Conservation (phyloP, 495 filamentous ascomycete species). For the Xylaria curta region DNA sequence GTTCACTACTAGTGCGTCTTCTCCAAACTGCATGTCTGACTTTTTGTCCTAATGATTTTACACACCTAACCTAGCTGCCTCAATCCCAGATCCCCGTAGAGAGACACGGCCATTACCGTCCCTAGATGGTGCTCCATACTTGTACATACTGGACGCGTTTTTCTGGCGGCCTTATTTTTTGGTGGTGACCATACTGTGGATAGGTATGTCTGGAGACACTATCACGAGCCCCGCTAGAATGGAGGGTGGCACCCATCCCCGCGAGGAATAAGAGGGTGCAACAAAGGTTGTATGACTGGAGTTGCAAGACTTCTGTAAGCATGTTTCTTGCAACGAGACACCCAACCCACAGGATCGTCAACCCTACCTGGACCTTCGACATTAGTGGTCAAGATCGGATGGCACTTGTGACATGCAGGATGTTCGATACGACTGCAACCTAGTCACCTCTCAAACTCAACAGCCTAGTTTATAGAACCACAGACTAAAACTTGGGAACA, state of each 20-base stretch:
- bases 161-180: not conserved
- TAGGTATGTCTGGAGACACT: constrained; percentile 16
- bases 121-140: not conserved
- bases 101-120: constrained; percentile 7
- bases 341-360: constrained; percentile 29
- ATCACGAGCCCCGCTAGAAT: constrained; percentile 22
- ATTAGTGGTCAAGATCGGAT: not conserved
- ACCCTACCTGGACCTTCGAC: not conserved
- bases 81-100: constrained; percentile 10
- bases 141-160: not conserved
- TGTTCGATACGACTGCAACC: constrained; percentile 4
- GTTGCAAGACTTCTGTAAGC: not conserved
- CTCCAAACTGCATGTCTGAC: constrained; percentile 7
- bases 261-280: not conserved
- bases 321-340: not conserved
- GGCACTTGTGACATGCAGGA: not conserved
- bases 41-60: not conserved
- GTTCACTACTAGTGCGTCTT: constrained; percentile 1
- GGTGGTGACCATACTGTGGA: not conserved
- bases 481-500: not conserved
- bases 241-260: constrained; percentile 7
- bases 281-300: not conserved
- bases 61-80: constrained; percentile 2
- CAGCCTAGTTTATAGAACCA: not conserved
- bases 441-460: not conserved